Evolutionary conservation across 2,329 filamentous ascomycete genomes (phyloP), one percentile per base, ranked within the genome.

Genomic region (Elsinoe ampelina): DNA sequence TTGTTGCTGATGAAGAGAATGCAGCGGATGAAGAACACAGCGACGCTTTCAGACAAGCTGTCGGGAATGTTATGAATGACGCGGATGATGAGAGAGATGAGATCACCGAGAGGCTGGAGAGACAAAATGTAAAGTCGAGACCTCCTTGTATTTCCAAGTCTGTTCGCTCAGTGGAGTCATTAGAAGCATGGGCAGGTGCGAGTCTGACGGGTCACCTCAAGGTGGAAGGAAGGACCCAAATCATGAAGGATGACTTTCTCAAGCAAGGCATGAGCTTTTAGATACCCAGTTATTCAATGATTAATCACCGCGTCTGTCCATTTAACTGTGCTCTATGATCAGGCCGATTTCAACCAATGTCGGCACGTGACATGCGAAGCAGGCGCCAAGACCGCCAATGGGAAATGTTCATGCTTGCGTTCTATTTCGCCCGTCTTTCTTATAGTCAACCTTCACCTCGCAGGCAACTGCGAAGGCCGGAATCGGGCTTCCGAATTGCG

Each of bases 101-200:
- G 0, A 80, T 88, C 41, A 81, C 84, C 43, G 72, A 78, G 30
- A 77, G 80, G 59, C 71, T 85, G 59, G 72, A 78, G 63, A 71
- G 77, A 59, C 66, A 78, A 66, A 59, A 76, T 65, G 66, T 73
- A 11, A 73, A 65, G 56, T 74, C 71, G 62, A 73, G 63, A 62
- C 72, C 63, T 45, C 70, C 67, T 3, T 59, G 67, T 4, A 65
- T 81, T 1, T 79, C 81, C 38, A 85, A 85, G 1, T 72, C 76
- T 26, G 72, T 90, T 38, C 78, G 87, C 22, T 84, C 79, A 2
- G 72, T 89, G 1, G 82, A 87, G 60, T 83, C 84, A 0, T 71
- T 91, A 1, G 87, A 87, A 0, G 74, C 86, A 1, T 92, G 87
- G 86, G 79, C 80, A 17, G 87, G 87, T 10, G 87, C 83, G 2